Conservation (phyloP, 352 stramenopile species). For the Phytophthora niederhauseri region DNA sequence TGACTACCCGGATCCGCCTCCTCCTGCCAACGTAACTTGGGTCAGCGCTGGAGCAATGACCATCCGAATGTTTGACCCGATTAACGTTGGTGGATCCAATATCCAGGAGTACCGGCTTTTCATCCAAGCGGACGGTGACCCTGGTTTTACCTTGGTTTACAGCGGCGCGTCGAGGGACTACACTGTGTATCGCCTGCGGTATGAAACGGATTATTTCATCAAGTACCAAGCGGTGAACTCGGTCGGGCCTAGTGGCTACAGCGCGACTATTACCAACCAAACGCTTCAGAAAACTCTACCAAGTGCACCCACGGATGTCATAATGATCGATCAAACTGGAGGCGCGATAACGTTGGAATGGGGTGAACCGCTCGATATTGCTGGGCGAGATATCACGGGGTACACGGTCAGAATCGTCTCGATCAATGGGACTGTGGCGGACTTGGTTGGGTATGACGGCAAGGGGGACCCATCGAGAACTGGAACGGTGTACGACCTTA, state of each 20-base stretch:
- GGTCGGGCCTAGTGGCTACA: constrained; percentile 50
- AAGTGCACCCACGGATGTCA: constrained; percentile 45
- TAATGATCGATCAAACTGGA: constrained; percentile 36
- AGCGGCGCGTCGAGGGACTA: constrained; percentile 14
- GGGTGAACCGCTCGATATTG: constrained; percentile 62
- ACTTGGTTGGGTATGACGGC: constrained; percentile 56
- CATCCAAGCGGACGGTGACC: constrained; percentile 28
- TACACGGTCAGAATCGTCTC: constrained; percentile 49
- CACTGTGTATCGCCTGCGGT: constrained; percentile 45
- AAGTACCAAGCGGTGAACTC: constrained; percentile 60
- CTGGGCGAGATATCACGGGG: constrained; percentile 48
- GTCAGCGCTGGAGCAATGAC: constrained; percentile 59
- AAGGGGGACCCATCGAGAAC: constrained; percentile 16
- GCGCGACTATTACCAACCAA: constrained; percentile 18
- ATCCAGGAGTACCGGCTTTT: constrained; percentile 53
- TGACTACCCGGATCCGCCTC: constrained; percentile 47
- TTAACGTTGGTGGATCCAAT: constrained; percentile 53
- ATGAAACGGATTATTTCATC: constrained; percentile 42
- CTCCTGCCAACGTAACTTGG: constrained; percentile 35
- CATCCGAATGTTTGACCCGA: constrained; percentile 52
- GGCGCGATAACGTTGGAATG: constrained; percentile 49
- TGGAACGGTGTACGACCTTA: constrained; percentile 42
- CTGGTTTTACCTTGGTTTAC: constrained; percentile 40
- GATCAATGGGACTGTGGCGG: neutral
- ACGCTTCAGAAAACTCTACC: constrained; percentile 52